Conservation (phyloP, 2,329 filamentous ascomycete genomes). For the Arthroderma uncinatum region DNA sequence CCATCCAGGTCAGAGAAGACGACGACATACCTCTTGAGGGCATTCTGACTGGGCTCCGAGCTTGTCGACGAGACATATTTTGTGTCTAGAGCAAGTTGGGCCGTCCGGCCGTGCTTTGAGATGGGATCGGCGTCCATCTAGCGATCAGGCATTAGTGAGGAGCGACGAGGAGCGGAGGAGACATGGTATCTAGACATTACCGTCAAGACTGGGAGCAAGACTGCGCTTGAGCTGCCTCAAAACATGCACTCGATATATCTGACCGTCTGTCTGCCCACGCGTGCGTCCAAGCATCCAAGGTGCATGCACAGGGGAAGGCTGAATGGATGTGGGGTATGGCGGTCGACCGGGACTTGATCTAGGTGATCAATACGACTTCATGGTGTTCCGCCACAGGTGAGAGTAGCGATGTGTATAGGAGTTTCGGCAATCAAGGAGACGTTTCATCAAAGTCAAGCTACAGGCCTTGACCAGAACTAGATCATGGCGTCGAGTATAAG, state of each 20-base stretch:
- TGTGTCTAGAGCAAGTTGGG: neutral
- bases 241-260: neutral
- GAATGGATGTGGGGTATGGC: neutral
- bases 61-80: neutral
- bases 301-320: neutral
- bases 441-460: neutral
- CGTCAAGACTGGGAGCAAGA: neutral
- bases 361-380: neutral
- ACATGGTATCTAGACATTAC: neutral
- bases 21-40: neutral
- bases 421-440: neutral
- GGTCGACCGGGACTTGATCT: neutral
- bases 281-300: neutral
- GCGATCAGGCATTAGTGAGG: neutral
- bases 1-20: neutral
- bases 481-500: neutral
- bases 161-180: neutral
- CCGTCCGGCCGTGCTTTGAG: slow-evolving; percentile 1
- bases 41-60: neutral
- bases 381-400: neutral
- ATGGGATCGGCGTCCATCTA: neutral
- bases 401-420: neutral
- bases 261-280: neutral
- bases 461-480: neutral
- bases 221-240: neutral